Evolutionary conservation across 73 alveolate species (phyloP), one percentile per base, ranked within the genome.

Genomic region (Tetrahymena thermophila): DNA sequence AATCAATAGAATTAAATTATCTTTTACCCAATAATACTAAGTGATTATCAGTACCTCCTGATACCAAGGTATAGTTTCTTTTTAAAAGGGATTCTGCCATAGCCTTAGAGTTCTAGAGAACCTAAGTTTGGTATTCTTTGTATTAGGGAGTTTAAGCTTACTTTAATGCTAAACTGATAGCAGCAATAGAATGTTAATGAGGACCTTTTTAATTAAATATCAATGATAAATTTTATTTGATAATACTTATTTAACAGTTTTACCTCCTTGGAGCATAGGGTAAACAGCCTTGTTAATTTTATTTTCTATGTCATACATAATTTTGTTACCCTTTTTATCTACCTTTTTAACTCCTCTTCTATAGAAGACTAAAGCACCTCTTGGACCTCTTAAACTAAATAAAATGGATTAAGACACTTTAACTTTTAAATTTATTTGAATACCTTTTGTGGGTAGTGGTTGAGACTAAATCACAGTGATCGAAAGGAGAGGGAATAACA

Each of bases 31-130:
- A 93, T 4, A 95, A 85, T 19, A 85, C 95, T 85, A 99, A 96
- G 93, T 99, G 99, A 93, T 98, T 99, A 94, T 98, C 99, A 35
- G 99, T 99, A 38, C 99, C 99, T 4, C 98, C 99, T 21, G 99
- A 94, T 31, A 96, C 98, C 89, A 98, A 42, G 57, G 58, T 89
- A 94, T 96, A 96, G 34, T 99, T 99, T 96, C 96, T 96, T 57
- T 95, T 96, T 55, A 96, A 55, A 94, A 99, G 84, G 56, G 57
- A 97, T 23, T 96, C 98, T 13, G 99, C 98, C 96, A 99, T 38
- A 21, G 98, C 97, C 57, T 94, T 96, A 56, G 99, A 96, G 93
- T 99, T 99, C 31, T 94, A 93, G 71, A 98, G 97, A 38, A 99
- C 99, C 43, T 98, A 96, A 44, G 94, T 85, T 37, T 98, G 94